Base-by-base conservation (phyloP, 2,329 filamentous ascomycete species). In the Rutstroemia sp. region DNA sequence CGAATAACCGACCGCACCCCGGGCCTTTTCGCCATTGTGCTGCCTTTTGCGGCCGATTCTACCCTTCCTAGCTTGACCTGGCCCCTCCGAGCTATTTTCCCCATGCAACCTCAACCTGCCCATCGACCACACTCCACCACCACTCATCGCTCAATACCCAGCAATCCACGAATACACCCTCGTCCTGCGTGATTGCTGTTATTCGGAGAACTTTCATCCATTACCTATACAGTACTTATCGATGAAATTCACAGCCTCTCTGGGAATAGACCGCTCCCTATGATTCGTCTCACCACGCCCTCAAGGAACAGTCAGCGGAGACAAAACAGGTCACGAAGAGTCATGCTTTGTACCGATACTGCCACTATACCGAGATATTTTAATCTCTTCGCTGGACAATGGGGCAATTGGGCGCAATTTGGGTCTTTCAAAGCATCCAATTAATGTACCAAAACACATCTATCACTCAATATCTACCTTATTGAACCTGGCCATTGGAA, bases 171-270 rank as follows among this genome's bases (percentile, higher is more conserved):
- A 19, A 42, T n/a, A 10, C 39, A 19, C 39, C 39, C 17, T 42
- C 17, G 39, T 17, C 14, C 39, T 42, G 17, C 17, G 16, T 42
- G 14, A 17, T 19, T n/a, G 39, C 39, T 14, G 39, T 8, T 14
- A 7, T 42, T n/a, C 39, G 39, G 16, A 42, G 39, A 19, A 42
- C 16, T 42, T 42, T 42, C 39, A 19, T n/a, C 17, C 16, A n/a
- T 17, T 42, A 9, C 17, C 39, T 42, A n/a, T 42, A 8, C 39
- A 8, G 16, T 42, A 9, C 39, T 5, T 5, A 42, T 42, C 39
- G 30, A 34, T 12, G 30, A 34, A 34, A 34, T 34, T 12, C 30
- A 54, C 51, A 54, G 51, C 51, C 51, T 54, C 51, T 48, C 44
- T 54, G 45, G 44, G 34, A 54, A 54, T 54, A 54, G 51, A 54